These are phyloP conservation scores for Trichothecium sympodiale DNA, from an alignment of 2,329 filamentous ascomycete species.

Conservation along the genomic window DNA sequence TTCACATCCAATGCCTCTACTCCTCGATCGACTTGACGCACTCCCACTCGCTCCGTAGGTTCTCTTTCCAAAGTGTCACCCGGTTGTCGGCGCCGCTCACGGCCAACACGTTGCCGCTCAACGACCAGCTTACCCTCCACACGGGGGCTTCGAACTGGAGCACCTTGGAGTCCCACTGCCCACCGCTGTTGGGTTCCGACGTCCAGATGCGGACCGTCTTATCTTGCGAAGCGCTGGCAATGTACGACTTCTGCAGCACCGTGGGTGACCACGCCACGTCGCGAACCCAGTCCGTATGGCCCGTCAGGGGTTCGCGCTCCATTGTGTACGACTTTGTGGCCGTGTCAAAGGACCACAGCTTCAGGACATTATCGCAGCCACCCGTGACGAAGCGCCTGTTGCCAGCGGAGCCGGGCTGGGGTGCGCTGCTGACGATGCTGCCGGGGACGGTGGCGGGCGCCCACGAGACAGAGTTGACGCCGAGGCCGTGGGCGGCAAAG, in stretches of 20 bases:
- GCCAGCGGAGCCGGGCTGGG: slow-evolving; percentile 44
- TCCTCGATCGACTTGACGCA: slow-evolving; percentile 94
- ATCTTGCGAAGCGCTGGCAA: slow-evolving; percentile 89
- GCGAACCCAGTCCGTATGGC: slow-evolving; percentile 92
- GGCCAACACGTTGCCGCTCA: slow-evolving; percentile 92
- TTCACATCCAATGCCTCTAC: slow-evolving; percentile 27
- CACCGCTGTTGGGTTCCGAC: slow-evolving; percentile 47
- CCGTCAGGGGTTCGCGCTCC: slow-evolving; percentile 55
- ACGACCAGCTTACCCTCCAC: slow-evolving; percentile 96
- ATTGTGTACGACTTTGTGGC: slow-evolving; percentile 50
- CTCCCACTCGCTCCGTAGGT: slow-evolving; percentile 92
- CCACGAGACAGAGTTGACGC: slow-evolving; percentile 94
- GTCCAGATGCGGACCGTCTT: slow-evolving; percentile 98
- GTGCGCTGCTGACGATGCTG: slow-evolving; percentile 66
- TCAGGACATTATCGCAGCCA: slow-evolving; percentile 85
- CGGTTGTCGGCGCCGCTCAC: slow-evolving; percentile 93
- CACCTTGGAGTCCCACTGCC: slow-evolving; percentile 75
- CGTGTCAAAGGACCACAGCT: slow-evolving; percentile 78
- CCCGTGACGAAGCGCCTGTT: slow-evolving; percentile 86
- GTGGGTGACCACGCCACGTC: slow-evolving; percentile 97
- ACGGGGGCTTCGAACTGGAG: slow-evolving; percentile 81
- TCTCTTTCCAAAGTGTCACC: slow-evolving; percentile 97
- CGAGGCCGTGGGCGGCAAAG: slow-evolving; percentile 85
- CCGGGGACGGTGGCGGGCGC: slow-evolving; percentile 77
- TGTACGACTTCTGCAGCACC: slow-evolving; percentile 90